phyloP scores from a whole-genome alignment of 495 filamentous ascomycete species.

The Barbatosphaeria neglecta region DNA sequence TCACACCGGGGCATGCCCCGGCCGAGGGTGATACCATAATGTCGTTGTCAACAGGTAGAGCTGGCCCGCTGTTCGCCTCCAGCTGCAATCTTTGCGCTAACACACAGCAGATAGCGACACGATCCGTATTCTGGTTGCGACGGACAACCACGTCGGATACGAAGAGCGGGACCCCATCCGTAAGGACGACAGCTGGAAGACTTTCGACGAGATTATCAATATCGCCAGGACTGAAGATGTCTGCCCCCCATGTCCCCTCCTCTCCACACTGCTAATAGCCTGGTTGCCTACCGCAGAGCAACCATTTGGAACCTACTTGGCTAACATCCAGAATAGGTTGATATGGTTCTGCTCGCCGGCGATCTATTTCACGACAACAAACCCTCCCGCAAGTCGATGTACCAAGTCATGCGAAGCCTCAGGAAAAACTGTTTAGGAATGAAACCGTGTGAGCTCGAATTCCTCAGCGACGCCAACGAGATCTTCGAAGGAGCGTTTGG shows the following conservation, averaged over 20 bases:
- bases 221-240: constrained; percentile 74
- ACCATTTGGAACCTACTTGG: neutral
- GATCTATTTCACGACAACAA: constrained; percentile 99
- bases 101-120: constrained; percentile 58
- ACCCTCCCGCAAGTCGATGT: constrained; percentile 91
- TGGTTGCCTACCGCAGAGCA: neutral
- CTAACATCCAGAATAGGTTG: constrained; percentile 33
- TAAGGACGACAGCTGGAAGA: constrained; percentile 93
- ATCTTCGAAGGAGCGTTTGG: constrained; percentile 76
- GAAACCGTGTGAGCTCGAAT: constrained; percentile 90
- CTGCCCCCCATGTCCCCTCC: constrained; percentile 11
- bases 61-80: neutral
- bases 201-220: constrained; percentile 91
- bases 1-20: no score
- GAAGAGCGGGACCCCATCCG: constrained; percentile 87
- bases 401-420: constrained; percentile 88
- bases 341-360: constrained; percentile 91
- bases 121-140: constrained; percentile 87
- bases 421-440: constrained; percentile 89
- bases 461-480: constrained; percentile 84
- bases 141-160: constrained; percentile 95
- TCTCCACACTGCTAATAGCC: neutral
- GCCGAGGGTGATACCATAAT: constrained; percentile 8
- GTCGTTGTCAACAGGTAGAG: constrained; percentile 14
- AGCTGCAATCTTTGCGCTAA: neutral